Base-by-base conservation (phyloP, 2,329 filamentous ascomycete genomes). In the Pyricularia pennisetigena region DNA sequence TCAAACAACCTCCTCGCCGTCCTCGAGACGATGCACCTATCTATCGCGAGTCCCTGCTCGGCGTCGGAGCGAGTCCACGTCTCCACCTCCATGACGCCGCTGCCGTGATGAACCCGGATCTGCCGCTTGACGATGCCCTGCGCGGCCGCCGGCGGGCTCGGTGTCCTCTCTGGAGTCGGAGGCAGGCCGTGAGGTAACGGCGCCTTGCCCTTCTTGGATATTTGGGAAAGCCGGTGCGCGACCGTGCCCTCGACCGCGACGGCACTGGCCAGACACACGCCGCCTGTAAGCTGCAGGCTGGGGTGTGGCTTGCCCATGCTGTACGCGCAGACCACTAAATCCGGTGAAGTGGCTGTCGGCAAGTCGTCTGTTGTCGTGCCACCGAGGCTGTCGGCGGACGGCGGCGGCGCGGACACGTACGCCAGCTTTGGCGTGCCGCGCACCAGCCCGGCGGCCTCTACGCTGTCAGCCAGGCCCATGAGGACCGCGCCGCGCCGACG, bases 381-480 rank as follows among this genome's bases (percentile, higher is more conserved):
- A 26, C 54, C 5, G 32, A 7, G 41, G 23, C n/a, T 20, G 9
- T 28, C 69, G 70, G 28, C 72, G 16, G 41, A 35, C 14, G 32
- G 41, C n/a, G 41, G 41, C 5, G 54, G 54, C 2, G 66, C 74
- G 6, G 80, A 82, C 1, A 88, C 78, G 1, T 89, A 74, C 6
- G 84, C 83, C 20, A 88, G 83, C 73, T 89, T 88, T 0, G 88
- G 87, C 1, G 77, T 78, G 0, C 78, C 76, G 32, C 76, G 72
- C 0, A 73, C 72, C 2, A 70, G 67, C 2, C 72, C 71, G 0
- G 78, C 77, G 0, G 78, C 77, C 14, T 78, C 76, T 0, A 79
- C 75, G 4, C 75, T 72, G 1, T 79, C 23, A 0, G 78, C 81
- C 4, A 90, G 77, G 0, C 86, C 86, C 86, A 89, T 90, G 9